Base-by-base conservation (phyloP, 1,139 yeast genomes). In the Yamadazyma trypodendri region DNA sequence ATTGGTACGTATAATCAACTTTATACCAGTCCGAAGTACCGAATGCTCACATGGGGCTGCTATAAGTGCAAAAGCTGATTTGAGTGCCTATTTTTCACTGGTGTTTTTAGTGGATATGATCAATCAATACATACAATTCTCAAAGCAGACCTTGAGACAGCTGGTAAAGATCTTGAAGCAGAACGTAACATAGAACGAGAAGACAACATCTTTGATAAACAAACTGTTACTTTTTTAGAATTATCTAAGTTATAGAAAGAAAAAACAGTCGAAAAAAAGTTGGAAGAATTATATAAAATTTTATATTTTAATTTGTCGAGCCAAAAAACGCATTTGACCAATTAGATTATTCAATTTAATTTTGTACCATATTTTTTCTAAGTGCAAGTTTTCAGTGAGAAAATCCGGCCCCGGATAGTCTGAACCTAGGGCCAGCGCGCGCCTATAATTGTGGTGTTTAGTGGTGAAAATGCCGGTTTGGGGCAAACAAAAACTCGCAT, bases 161-260 rank as follows among this genome's bases (percentile, higher is more conserved):
- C 78, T 64, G 79, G 75, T 63, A 81, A 81, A 61, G 86, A 75
- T 75, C 87, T 82, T 63, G 84, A 79, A 66, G 87, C 87, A 65
- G 84, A 77, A 75, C 89, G 85, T 69, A 82, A 75, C 72, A 79
- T 79, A 68, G 86, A 78, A 79, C 90, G 87, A 64, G 81, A 78
- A 65, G 89, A 80, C 77, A 83, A 83, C 90, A 83, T 83, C 52
- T 48, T 55, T 43, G 33, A 35, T 37, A 24, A 32, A 24, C 30
- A 34, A 23, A 28, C 37, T 34, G 32, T 34, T 34, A 29, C 30
- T 24, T 35, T 28, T 37, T 36, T 25, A 35, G 21, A 22, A 29
- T 25, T 25, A 32, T 34, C 40, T 32, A 32, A 32, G 35, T 32
- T 32, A 27, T 25, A 32, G 35, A 32, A 32, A 31, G 20, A 24